These are phyloP conservation scores for Amphicarpaea edgeworthii DNA, from an alignment of 306 rosid genomes.

Conservation along the genomic window DNA sequence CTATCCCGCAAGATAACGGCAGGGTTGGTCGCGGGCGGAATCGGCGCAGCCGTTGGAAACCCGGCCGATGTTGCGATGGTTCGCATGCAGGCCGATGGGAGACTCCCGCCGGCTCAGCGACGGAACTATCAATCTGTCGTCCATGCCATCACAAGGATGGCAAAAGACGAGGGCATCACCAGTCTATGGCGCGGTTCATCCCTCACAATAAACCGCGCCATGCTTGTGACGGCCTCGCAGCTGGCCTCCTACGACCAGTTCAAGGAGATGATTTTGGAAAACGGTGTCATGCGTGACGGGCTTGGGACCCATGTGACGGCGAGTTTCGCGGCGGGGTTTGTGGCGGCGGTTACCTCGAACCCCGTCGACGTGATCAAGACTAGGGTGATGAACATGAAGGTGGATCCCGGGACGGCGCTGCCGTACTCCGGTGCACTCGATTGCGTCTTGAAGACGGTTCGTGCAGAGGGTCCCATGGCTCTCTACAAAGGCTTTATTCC, in stretches of 20 bases:
- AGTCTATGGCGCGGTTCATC: conserved; percentile 82
- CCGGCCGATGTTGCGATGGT: conserved; percentile 88
- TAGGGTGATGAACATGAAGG: conserved; percentile 84
- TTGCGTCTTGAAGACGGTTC: conserved; percentile 68
- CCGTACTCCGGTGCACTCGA: conserved; percentile 70
- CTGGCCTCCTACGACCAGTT: conserved; percentile 72
- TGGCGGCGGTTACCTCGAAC: conserved; percentile 69
- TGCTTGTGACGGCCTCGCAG: conserved; percentile 81
- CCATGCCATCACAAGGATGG: conserved; percentile 61
- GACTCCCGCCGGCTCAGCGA: conserved; percentile 61
- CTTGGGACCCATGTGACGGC: conserved; percentile 75
- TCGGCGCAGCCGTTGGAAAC: conserved; percentile 71
- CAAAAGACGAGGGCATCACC: conserved; percentile 58
- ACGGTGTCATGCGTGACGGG: conserved; percentile 63
- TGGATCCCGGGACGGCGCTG: conserved; percentile 57
- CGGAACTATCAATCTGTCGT: conserved; percentile 69
- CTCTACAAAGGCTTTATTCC: conserved; percentile 81
- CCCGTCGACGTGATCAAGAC: conserved; percentile 86
- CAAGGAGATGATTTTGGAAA: conserved; percentile 67
- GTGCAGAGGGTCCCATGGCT: conserved; percentile 73
- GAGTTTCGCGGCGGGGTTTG: conserved; percentile 74
- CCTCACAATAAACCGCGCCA: conserved; percentile 73
- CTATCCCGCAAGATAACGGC: conserved; percentile 57
- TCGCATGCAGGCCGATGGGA: conserved; percentile 80
- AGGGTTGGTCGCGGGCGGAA: conserved; percentile 62